Percentiles rank a stretch among this genome's conserved stretches.
phyloP scores from a whole-genome alignment of 345 rosid species.

The Rhodamnia rubescens region DNA sequence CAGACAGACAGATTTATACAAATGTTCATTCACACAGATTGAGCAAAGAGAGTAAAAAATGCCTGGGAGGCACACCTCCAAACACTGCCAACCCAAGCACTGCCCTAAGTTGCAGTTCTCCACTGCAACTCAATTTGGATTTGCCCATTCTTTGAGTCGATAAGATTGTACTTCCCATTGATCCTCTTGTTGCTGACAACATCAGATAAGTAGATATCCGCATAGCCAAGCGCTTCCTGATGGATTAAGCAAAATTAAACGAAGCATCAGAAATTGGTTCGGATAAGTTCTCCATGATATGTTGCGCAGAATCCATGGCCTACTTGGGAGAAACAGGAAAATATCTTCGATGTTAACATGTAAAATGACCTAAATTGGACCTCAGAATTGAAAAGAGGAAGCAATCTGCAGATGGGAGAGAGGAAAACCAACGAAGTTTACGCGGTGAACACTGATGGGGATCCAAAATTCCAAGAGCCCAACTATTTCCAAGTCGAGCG shows the following conservation, averaged over 20 bases:
- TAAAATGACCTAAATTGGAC: not conserved
- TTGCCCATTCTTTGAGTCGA: slow-evolving; percentile 83
- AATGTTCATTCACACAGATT: not conserved
- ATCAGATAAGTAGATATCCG: slow-evolving; percentile 49
- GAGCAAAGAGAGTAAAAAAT: not conserved
- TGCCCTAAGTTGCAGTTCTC: slow-evolving; percentile 48
- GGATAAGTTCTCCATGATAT: not conserved
- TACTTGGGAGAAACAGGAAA: not conserved
- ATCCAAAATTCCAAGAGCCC: not conserved
- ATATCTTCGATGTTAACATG: not conserved
- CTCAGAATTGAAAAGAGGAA: not conserved
- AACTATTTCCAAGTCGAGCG: not conserved
- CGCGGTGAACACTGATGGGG: not conserved
- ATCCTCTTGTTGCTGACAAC: slow-evolving; percentile 69
- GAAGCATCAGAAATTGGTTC: not conserved
- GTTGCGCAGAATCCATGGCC: not conserved
- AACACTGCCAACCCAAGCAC: not conserved
- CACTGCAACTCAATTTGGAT: slow-evolving; percentile 78
- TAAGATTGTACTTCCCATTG: slow-evolving; percentile 76
- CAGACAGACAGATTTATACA: not conserved
- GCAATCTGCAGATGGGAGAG: not conserved
- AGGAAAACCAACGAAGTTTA: not conserved
- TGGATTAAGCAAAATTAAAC: not conserved
- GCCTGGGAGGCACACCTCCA: not conserved
- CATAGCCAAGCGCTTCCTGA: slow-evolving; percentile 73